phyloP scores from a whole-genome alignment of 2,329 filamentous ascomycete species.

The Diplodia corticola region DNA sequence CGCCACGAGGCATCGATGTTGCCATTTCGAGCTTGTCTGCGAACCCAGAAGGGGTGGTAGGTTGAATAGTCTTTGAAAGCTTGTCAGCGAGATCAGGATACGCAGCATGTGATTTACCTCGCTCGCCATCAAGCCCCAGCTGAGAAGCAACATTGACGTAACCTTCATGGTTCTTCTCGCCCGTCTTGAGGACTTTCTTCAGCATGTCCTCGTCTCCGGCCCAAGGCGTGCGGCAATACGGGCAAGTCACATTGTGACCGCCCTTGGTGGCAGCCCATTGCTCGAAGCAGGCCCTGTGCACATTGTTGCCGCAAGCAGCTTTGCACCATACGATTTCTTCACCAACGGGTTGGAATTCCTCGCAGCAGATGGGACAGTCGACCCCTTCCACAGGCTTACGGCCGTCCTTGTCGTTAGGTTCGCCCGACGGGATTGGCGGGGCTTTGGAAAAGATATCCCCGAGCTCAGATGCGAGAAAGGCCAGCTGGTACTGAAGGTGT shows the following conservation, averaged over 20 bases:
- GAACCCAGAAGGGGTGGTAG: conserved; percentile 28
- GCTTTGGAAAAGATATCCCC: conserved; percentile 56
- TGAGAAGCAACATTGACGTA: conserved; percentile 64
- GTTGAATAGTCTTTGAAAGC: conserved; percentile 26
- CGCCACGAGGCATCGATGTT: background rate
- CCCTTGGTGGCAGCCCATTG: conserved; percentile 44
- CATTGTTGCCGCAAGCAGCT: conserved; percentile 58
- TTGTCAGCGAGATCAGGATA: background rate
- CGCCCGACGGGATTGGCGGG: conserved; percentile 49
- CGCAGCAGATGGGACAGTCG: conserved; percentile 65
- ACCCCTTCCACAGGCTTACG: conserved; percentile 62
- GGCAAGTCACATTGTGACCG: conserved; percentile 54
- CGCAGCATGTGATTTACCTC: conserved; percentile 45
- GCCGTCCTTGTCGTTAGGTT: conserved; percentile 42
- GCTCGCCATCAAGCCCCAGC: conserved; percentile 56
- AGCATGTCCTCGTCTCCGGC: conserved; percentile 48
- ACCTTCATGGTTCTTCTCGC: conserved; percentile 50
- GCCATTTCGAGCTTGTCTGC: conserved; percentile 20
- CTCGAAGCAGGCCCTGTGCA: conserved; percentile 54
- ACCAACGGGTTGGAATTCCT: conserved; percentile 51
- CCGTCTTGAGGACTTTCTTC: conserved; percentile 47
- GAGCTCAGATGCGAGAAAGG: conserved; percentile 60
- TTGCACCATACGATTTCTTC: conserved; percentile 51
- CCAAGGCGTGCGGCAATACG: conserved; percentile 62
- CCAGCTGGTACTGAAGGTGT: conserved; percentile 60